These are phyloP conservation scores for Quercus alba DNA, from an alignment of 306 rosid species.

Conservation along the genomic window DNA sequence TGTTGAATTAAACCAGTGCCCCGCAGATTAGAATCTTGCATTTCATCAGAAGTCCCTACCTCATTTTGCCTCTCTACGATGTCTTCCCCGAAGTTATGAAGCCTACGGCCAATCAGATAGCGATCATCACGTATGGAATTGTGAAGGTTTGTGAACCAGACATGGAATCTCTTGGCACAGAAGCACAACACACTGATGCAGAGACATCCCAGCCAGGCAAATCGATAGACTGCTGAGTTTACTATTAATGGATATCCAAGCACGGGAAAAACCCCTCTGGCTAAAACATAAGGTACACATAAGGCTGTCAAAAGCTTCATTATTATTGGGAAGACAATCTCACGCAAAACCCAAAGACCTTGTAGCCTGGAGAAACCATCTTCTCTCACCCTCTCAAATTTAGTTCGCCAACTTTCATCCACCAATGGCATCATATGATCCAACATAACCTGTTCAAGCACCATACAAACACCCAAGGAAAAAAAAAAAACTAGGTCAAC, in stretches of 20 bases:
- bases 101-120: conserved; percentile 83
- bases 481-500: not conserved
- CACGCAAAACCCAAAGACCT: conserved; percentile 96
- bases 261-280: conserved; percentile 90
- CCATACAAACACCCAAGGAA: conserved; percentile 13
- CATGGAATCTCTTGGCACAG: conserved; percentile 92
- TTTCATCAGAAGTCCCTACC: conserved; percentile 31
- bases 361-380: conserved; percentile 96
- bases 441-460: conserved; percentile 74
- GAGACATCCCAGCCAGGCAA: conserved; percentile 98
- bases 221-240: conserved; percentile 94
- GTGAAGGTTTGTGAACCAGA: conserved; percentile 98
- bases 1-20: conserved; percentile 34
- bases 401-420: conserved; percentile 93
- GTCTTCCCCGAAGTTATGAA: conserved; percentile 90
- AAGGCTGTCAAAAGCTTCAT: conserved; percentile 92
- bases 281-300: conserved; percentile 87
- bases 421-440: conserved; percentile 98
- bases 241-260: conserved; percentile 92
- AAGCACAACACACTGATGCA: conserved; percentile 75
- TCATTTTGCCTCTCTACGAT: conserved; percentile 34
- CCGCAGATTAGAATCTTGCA: conserved; percentile 27
- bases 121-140: conserved; percentile 97
- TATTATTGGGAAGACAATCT: conserved; percentile 91
- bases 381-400: conserved; percentile 94